These are phyloP conservation scores for Podaxis sp. DNA, from an alignment of 768 basidiomycete species.

Conservation along the genomic window DNA sequence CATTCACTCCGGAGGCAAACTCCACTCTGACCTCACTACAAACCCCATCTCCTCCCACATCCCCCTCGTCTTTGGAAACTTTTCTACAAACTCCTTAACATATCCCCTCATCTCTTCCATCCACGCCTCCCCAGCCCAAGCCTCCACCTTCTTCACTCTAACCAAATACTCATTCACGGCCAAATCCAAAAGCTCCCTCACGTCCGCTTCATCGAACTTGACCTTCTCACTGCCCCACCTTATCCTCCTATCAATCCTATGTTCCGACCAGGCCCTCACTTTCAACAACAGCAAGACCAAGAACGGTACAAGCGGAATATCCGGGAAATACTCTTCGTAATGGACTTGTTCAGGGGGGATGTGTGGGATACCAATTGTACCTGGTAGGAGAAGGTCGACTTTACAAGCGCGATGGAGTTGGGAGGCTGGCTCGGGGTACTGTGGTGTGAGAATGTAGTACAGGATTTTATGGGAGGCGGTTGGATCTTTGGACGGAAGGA, in stretches of 20 bases:
- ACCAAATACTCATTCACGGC: conserved; percentile 27
- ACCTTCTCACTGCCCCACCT: conserved; percentile 36
- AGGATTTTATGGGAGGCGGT: conserved; percentile 41
- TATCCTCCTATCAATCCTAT: conserved; percentile 28
- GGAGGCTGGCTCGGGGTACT: background rate
- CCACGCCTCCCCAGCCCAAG: conserved; percentile 32
- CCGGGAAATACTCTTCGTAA: conserved; percentile 18
- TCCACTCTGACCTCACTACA: conserved; percentile 10
- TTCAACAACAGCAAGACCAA: conserved; percentile 40
- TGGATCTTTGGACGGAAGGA: conserved; percentile 36
- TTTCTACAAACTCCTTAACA: conserved; percentile 25
- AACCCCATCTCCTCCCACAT: conserved; percentile 25
- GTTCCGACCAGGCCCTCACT: conserved; percentile 43
- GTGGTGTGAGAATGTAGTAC: conserved; percentile 32
- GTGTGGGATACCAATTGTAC: conserved; percentile 33
- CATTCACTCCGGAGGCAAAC: background rate
- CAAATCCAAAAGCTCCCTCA: conserved; percentile 39
- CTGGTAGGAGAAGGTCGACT: conserved; percentile 37
- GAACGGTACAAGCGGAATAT: conserved; percentile 40
- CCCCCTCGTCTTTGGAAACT: conserved; percentile 18
- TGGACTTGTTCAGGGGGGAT: conserved; percentile 24
- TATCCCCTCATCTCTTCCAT: conserved; percentile 24
- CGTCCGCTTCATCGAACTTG: conserved; percentile 39
- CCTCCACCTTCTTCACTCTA: conserved; percentile 20
- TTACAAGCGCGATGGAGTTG: conserved; percentile 28